Conservation (phyloP, 331 rosid species). For the Cucumis variabilis region DNA sequence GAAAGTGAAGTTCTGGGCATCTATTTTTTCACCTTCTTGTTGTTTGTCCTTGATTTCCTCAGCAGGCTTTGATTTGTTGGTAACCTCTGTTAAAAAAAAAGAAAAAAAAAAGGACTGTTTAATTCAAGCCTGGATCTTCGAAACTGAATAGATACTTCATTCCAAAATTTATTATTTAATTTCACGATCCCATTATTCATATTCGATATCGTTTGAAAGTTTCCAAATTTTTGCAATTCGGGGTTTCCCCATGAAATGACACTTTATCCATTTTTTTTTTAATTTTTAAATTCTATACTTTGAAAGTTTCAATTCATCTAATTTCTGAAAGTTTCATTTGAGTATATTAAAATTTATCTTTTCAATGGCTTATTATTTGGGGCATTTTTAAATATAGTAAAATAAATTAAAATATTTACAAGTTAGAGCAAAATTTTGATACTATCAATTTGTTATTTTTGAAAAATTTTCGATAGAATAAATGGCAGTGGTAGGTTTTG, state of each 20-base stretch:
- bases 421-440: too few relatives aligned
- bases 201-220: not conserved
- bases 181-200: not conserved
- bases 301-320: too few relatives aligned
- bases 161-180: not conserved
- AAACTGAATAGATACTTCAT: not conserved
- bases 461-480: too few relatives aligned
- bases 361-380: too few relatives aligned
- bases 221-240: too few relatives aligned
- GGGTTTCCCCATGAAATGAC: not conserved
- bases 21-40: conserved; percentile 22
- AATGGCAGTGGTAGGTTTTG: too few relatives aligned
- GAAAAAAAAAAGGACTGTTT: not conserved
- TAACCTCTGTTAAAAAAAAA: not conserved
- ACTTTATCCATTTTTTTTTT: not conserved
- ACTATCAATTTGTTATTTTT: too few relatives aligned
- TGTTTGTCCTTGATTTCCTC: conserved; percentile 38
- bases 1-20: conserved; percentile 72
- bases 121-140: not conserved
- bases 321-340: too few relatives aligned
- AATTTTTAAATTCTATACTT: not conserved
- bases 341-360: not conserved
- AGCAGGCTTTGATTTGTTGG: conserved; percentile 42
- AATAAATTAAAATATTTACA: too few relatives aligned
- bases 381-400: too few relatives aligned